Evolutionary conservation across 345 rosid species (phyloP).

Genomic region (Boechera divaricarpa): DNA sequence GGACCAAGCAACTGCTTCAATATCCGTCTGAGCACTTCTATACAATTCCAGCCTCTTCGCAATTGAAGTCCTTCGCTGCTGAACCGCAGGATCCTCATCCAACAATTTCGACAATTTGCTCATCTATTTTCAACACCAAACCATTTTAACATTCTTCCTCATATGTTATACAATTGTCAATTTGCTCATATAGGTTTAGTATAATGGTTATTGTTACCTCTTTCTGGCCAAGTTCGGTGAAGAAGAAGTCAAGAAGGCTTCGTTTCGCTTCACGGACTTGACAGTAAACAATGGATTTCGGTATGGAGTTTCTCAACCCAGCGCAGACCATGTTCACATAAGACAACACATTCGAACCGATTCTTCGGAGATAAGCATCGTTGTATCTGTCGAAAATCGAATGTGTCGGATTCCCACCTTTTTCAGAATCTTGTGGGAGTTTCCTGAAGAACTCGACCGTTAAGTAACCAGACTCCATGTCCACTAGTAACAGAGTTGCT

Average conservation of each 20-base stretch:
- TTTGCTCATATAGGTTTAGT: not conserved
- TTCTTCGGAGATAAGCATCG: conserved; percentile 81
- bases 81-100: conserved; percentile 88
- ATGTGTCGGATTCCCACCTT: conserved; percentile 96
- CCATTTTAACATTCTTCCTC: conserved; percentile 23
- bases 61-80: conserved; percentile 70
- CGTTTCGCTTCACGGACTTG: conserved; percentile 97
- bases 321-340: conserved; percentile 90
- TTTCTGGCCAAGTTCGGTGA: conserved; percentile 80
- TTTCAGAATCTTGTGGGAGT: conserved; percentile 95
- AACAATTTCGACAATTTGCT: conserved; percentile 62
- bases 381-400: conserved; percentile 88
- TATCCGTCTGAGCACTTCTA: conserved; percentile 87
- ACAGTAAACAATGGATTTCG: conserved; percentile 88
- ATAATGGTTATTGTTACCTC: conserved; percentile 55
- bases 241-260: conserved; percentile 84
- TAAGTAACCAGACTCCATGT: conserved; percentile 91
- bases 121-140: conserved; percentile 49
- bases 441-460: conserved; percentile 95
- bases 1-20: conserved; percentile 91
- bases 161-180: not conserved
- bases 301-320: conserved; percentile 79
- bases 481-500: conserved; percentile 87
- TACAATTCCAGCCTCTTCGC: conserved; percentile 86
- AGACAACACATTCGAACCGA: conserved; percentile 79